Evolutionary conservation across 164 flowering plant genomes (phyloP).

Genomic region (Platanus orientalis): DNA sequence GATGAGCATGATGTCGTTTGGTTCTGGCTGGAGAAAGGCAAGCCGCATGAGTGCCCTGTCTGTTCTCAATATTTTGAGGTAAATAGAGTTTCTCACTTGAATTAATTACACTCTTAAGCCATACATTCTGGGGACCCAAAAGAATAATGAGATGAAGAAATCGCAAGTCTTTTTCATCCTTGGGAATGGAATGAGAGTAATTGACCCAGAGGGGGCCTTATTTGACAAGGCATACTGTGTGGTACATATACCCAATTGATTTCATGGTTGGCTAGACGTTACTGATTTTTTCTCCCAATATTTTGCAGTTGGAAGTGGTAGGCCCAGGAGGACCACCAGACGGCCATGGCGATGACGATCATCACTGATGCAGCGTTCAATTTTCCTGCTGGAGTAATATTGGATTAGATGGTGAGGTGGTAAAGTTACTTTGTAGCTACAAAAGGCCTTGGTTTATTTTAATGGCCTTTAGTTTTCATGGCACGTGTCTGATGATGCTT

Average conservation of each 20-base stretch:
- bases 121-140: too few species aligned
- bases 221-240: too few species aligned
- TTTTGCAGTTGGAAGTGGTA: constrained; percentile 67
- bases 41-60: constrained; percentile 85
- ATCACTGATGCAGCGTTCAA: constrained; percentile 33
- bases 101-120: too few species aligned
- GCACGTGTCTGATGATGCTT: constrained; percentile 10
- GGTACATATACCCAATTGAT: background rate
- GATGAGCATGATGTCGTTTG: constrained; percentile 97
- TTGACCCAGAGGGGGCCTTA: too few species aligned
- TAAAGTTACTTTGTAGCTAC: constrained; percentile 17
- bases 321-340: constrained; percentile 80
- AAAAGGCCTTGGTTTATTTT: constrained; percentile 13
- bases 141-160: too few species aligned
- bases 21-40: constrained; percentile 95
- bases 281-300: constrained; percentile 4
- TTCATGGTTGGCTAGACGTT: background rate
- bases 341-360: constrained; percentile 39
- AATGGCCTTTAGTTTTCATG: constrained; percentile 13
- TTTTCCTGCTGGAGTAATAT: constrained; percentile 31
- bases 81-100: constrained; percentile 6
- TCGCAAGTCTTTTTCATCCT: too few species aligned
- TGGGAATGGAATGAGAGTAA: too few species aligned
- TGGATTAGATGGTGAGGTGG: constrained; percentile 31
- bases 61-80: constrained; percentile 72